Evolutionary conservation across 177 flowering plant genomes (phyloP).

Genomic region (Vitis hybrid): DNA sequence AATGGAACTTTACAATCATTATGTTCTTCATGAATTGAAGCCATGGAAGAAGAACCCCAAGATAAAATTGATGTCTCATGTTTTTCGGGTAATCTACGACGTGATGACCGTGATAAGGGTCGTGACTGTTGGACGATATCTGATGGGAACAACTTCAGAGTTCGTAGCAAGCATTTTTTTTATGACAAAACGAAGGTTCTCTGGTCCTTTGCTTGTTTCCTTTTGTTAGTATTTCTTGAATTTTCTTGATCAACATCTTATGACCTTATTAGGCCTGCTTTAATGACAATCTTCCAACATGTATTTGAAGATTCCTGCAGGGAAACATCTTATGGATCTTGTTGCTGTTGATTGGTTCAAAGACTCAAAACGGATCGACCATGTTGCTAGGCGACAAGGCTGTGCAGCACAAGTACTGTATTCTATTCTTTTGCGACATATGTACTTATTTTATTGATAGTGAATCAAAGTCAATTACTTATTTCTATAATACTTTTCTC

Average conservation of each 20-base stretch:
- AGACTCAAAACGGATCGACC: conserved; percentile 94
- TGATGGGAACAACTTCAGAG: conserved; percentile 94
- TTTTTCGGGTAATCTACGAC: conserved; percentile 83
- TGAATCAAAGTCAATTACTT: no score
- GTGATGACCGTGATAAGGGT: conserved; percentile 73
- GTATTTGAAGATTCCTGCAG: conserved; percentile 74
- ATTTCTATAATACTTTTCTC: no score
- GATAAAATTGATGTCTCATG: conserved; percentile 79
- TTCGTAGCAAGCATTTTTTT: conserved; percentile 83
- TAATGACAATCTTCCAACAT: conserved; percentile 18
- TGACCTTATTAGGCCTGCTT: conserved; percentile 6
- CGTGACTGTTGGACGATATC: conserved; percentile 94
- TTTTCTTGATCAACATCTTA: background rate
- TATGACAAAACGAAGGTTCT: conserved; percentile 83
- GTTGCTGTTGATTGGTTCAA: conserved; percentile 99
- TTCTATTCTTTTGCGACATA: background rate
- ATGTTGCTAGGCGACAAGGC: conserved; percentile 93
- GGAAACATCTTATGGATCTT: conserved; percentile 94
- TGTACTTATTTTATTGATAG: background rate
- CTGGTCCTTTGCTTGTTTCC: background rate
- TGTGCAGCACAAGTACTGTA: conserved; percentile 84
- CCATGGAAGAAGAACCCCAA: conserved; percentile 62
- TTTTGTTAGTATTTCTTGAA: background rate
- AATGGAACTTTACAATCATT: conserved; percentile 1
- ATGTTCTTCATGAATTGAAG: conserved; percentile 31